These are phyloP conservation scores for Pyrenochaeta sp. DNA, from an alignment of 2,329 filamentous ascomycete genomes.

Conservation along the genomic window DNA sequence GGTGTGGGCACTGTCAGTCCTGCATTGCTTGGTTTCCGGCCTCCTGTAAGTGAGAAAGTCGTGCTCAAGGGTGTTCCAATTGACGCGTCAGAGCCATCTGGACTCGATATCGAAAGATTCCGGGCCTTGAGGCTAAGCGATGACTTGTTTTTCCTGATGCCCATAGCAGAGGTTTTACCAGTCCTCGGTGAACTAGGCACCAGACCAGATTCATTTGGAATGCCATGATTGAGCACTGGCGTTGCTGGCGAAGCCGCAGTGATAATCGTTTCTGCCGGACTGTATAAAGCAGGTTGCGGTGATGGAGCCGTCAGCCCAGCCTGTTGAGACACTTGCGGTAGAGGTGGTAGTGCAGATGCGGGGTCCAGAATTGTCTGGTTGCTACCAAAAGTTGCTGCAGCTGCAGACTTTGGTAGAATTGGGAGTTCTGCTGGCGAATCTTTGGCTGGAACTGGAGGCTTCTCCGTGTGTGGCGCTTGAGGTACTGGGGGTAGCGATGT, in stretches of 20 bases:
- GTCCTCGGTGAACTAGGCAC: slow-evolving; percentile 45
- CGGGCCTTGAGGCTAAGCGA: slow-evolving; percentile 73
- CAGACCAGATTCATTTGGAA: slow-evolving; percentile 54
- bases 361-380: slow-evolving; percentile 36
- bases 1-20: slow-evolving; percentile 75
- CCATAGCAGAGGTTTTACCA: slow-evolving; percentile 37
- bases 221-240: slow-evolving; percentile 45
- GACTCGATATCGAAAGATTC: slow-evolving; percentile 72
- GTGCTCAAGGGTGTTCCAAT: slow-evolving; percentile 77
- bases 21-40: slow-evolving; percentile 59
- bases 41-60: slow-evolving; percentile 63
- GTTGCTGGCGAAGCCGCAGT: slow-evolving; percentile 51
- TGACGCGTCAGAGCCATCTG: slow-evolving; percentile 70
- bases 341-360: slow-evolving; percentile 40
- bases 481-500: slow-evolving; percentile 60
- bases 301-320: slow-evolving; percentile 38
- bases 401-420: slow-evolving; percentile 46
- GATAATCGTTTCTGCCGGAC: slow-evolving; percentile 51
- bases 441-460: slow-evolving; percentile 40
- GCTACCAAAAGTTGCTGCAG: slow-evolving; percentile 35
- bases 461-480: slow-evolving; percentile 45
- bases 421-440: slow-evolving; percentile 42
- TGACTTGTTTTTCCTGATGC: slow-evolving; percentile 59
- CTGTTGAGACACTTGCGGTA: slow-evolving; percentile 38
- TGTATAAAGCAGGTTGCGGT: slow-evolving; percentile 46